phyloP scores from a whole-genome alignment of 169 alveolate species.

The Plasmodium sp. region DNA sequence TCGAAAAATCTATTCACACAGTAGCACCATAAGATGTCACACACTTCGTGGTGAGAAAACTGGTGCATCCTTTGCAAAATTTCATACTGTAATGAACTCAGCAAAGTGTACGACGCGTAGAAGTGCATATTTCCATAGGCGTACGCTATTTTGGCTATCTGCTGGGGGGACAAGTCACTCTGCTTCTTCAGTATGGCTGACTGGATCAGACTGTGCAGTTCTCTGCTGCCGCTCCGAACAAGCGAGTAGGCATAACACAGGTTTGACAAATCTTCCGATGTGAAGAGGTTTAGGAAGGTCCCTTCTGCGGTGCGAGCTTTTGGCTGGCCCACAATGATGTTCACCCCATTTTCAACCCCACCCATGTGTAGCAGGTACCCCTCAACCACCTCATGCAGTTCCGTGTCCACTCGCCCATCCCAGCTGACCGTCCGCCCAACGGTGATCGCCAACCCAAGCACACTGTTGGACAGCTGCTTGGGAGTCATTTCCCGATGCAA shows the following conservation, averaged over 20 bases:
- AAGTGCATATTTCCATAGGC: constrained; percentile 52
- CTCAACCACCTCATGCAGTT: constrained; percentile 40
- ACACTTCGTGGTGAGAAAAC: constrained; percentile 26
- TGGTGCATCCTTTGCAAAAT: constrained; percentile 69
- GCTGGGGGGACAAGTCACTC: constrained; percentile 65
- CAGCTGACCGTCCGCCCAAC: constrained; percentile 22
- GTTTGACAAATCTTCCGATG: constrained; percentile 63
- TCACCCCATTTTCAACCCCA: neutral
- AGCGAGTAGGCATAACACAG: constrained; percentile 42
- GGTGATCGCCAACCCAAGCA: constrained; percentile 60
- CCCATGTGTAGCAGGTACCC: neutral
- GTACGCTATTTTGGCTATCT: constrained; percentile 50
- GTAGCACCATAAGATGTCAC: constrained; percentile 73
- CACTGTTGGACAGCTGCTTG: constrained; percentile 52
- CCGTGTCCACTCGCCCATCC: constrained; percentile 19
- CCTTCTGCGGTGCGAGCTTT: neutral
- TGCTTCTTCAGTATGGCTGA: constrained; percentile 28
- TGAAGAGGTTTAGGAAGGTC: constrained; percentile 12
- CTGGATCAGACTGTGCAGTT: constrained; percentile 48
- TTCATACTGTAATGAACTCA: constrained; percentile 65
- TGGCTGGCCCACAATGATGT: neutral
- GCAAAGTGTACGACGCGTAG: constrained; percentile 43
- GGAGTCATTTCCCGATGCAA: constrained; percentile 40
- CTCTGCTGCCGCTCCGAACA: constrained; percentile 62
- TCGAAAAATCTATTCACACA: constrained; percentile 57